Conservation (phyloP, 441 rosid genomes). For the Manihot esculenta region DNA sequence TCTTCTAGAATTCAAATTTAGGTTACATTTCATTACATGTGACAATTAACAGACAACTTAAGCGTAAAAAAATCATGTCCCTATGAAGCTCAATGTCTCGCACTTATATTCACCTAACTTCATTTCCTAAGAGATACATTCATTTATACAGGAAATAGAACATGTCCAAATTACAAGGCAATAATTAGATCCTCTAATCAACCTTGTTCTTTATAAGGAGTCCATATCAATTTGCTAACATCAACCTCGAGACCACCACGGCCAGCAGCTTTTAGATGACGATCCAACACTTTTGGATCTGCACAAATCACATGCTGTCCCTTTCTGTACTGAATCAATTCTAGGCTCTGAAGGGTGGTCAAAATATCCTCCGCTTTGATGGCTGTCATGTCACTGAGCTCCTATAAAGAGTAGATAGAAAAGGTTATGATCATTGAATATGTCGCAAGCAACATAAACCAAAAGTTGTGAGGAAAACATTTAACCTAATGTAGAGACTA, state of each 20-base stretch:
- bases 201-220: conserved; percentile 95
- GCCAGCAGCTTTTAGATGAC: conserved; percentile 98
- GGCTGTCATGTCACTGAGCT: conserved; percentile 99
- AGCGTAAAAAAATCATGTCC: neutral
- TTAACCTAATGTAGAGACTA: neutral
- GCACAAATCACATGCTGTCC: conserved; percentile 99
- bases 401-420: conserved; percentile 39
- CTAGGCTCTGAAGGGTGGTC: conserved; percentile 91
- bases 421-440: neutral
- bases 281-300: conserved; percentile 94
- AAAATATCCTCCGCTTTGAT: conserved; percentile 94
- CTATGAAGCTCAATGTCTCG: neutral
- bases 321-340: conserved; percentile 93
- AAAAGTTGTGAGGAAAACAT: neutral
- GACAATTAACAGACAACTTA: neutral
- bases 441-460: neutral
- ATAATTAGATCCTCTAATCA: conserved; percentile 23
- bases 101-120: neutral
- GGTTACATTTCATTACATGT: neutral
- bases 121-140: conserved; percentile 18
- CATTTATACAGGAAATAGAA: conserved; percentile 21
- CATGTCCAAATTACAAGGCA: neutral
- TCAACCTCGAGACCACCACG: conserved; percentile 98
- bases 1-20: neutral
- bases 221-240: conserved; percentile 96